These are phyloP conservation scores for Cynanchum wilfordii DNA, from an alignment of 257 asterid genomes.

Conservation along the genomic window DNA sequence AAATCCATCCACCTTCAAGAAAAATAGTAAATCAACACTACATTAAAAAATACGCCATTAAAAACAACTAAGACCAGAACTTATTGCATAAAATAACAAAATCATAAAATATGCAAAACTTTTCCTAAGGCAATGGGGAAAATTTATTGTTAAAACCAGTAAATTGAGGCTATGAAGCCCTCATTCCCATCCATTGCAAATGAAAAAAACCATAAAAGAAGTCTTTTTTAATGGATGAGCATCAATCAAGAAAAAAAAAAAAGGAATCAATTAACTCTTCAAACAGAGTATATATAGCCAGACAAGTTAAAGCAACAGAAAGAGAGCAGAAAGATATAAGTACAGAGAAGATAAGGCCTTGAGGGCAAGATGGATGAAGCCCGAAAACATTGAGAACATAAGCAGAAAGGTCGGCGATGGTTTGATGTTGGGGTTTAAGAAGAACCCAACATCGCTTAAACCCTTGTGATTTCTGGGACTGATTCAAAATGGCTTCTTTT, in stretches of 20 bases:
- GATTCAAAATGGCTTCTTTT: constrained; percentile 48
- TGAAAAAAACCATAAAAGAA: background rate
- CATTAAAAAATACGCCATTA: background rate
- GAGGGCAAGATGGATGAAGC: constrained; percentile 71
- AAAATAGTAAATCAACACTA: constrained; percentile 1
- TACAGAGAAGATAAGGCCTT: constrained; percentile 80
- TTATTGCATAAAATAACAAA: background rate
- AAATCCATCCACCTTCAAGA: constrained; percentile 67
- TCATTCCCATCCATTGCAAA: background rate
- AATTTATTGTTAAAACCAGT: background rate
- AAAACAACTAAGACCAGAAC: background rate
- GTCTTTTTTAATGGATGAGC: background rate
- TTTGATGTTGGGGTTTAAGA: constrained; percentile 50
- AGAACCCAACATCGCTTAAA: constrained; percentile 61
- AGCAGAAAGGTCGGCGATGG: constrained; percentile 53
- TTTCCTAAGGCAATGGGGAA: background rate
- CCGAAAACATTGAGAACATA: constrained; percentile 59
- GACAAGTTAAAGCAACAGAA: background rate
- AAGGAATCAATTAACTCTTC: background rate
- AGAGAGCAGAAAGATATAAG: background rate
- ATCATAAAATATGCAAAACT: background rate
- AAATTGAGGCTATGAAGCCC: background rate
- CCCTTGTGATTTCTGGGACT: constrained; percentile 64
- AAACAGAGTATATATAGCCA: background rate
- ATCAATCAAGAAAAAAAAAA: background rate